Evolutionary conservation across 345 rosid species (phyloP).

Genomic region (thale cress (Arabidopsis thaliana)): TAIR10.1 NC_003076.8:2612001-2612500

Average conservation of each 20-base stretch:
- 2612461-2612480: background rate
- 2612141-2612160: background rate
- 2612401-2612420: background rate
- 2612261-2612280: background rate
- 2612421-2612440: background rate
- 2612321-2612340: no score
- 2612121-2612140: background rate
- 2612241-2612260: background rate
- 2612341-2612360: background rate
- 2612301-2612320: background rate
- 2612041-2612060: background rate
- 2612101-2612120: background rate
- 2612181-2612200: conserved; percentile 18
- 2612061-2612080: background rate
- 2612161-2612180: conserved; percentile 14
- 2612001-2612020: background rate
- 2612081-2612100: background rate
- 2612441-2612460: background rate
- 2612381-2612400: background rate
- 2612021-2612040: background rate
- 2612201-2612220: conserved; percentile 34
- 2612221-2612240: background rate
- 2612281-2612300: background rate
- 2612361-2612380: background rate
- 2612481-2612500: conserved; percentile 12